phyloP scores from a whole-genome alignment of 257 asterid species.

The Hygrophila difformis region DNA sequence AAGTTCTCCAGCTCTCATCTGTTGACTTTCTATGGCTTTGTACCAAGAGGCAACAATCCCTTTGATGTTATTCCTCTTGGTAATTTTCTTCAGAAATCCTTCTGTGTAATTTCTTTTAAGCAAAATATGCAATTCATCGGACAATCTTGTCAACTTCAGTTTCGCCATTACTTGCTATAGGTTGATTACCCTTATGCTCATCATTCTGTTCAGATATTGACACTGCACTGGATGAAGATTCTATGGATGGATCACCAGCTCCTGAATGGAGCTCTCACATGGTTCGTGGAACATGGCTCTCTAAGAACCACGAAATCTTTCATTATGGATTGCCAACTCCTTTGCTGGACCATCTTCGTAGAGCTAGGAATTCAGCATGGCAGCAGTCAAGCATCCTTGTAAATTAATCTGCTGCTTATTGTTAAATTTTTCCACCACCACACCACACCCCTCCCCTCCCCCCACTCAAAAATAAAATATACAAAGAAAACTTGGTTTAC shows the following conservation, averaged over 20 bases:
- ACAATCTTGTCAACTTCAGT: too few species aligned
- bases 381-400: conserved; percentile 33
- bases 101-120: too few species aligned
- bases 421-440: neutral
- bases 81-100: conserved; percentile 21
- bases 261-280: conserved; percentile 64
- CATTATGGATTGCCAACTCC: conserved; percentile 73
- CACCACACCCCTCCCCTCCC: too few species aligned
- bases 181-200: neutral
- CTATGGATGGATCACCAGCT: conserved; percentile 17
- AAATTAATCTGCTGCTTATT: conserved; percentile 21
- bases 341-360: conserved; percentile 53
- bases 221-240: conserved; percentile 32
- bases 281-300: conserved; percentile 91
- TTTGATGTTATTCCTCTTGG: conserved; percentile 81
- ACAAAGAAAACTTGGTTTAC: too few species aligned
- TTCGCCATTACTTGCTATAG: neutral
- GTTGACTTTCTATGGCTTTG: conserved; percentile 84
- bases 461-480: too few species aligned
- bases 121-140: too few species aligned
- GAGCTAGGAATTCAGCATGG: conserved; percentile 31
- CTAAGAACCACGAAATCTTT: conserved; percentile 51
- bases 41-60: conserved; percentile 70
- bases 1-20: conserved; percentile 78
- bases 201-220: conserved; percentile 46